phyloP scores from a whole-genome alignment of 306 rosid species.

The Mimosa pudica region DNA sequence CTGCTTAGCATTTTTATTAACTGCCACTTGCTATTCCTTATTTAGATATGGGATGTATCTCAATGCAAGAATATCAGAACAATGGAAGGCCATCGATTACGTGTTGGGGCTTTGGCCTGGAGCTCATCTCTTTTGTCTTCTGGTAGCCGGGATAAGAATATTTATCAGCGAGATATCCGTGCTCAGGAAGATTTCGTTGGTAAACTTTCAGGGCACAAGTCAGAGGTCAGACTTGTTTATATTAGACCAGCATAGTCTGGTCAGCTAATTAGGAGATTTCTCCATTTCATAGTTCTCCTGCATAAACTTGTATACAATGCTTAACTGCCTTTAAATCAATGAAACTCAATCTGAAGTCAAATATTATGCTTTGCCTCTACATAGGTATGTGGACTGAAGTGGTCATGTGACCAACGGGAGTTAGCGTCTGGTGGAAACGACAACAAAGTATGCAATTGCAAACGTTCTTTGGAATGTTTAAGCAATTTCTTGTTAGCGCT shows the following conservation, averaged over 20 bases:
- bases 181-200: slow-evolving; percentile 87
- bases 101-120: slow-evolving; percentile 93
- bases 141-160: slow-evolving; percentile 93
- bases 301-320: background rate
- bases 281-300: background rate
- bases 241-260: slow-evolving; percentile 34
- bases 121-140: slow-evolving; percentile 88
- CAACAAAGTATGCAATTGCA: slow-evolving; percentile 69
- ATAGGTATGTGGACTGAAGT: slow-evolving; percentile 95
- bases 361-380: slow-evolving; percentile 29
- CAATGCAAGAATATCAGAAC: slow-evolving; percentile 82
- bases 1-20: slow-evolving; percentile 23
- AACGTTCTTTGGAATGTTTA: slow-evolving; percentile 22
- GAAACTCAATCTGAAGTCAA: slow-evolving; percentile 20
- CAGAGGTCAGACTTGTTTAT: slow-evolving; percentile 71
- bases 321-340: background rate
- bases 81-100: slow-evolving; percentile 85
- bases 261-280: background rate
- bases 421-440: slow-evolving; percentile 99
- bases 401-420: slow-evolving; percentile 97
- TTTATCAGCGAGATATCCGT: slow-evolving; percentile 89
- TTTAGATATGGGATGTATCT: slow-evolving; percentile 95
- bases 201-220: slow-evolving; percentile 94
- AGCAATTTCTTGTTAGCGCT: slow-evolving; percentile 21
- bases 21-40: slow-evolving; percentile 33